A percentile compares a stretch with the other conserved stretches of the same genome.
These are phyloP conservation scores for Syncephalis fuscata DNA, from an alignment of 371 early-diverging fungal species.

Conservation along the genomic window DNA sequence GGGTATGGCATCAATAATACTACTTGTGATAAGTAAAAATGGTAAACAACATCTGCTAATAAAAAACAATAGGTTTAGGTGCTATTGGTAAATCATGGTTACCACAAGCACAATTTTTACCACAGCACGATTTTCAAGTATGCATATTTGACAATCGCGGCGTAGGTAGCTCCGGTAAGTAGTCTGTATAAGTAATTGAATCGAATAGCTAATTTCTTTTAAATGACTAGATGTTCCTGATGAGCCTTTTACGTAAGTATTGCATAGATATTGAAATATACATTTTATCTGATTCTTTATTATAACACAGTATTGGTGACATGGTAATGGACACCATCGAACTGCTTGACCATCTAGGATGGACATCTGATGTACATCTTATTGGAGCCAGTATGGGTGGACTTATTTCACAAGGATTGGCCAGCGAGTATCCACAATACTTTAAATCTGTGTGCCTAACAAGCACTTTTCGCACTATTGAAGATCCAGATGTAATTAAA, in stretches of 20 bases:
- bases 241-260: not conserved
- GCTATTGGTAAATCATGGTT: not conserved
- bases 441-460: not conserved
- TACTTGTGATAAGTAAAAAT: too few species aligned
- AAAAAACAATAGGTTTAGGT: too few species aligned
- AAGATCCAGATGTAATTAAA: too few species aligned
- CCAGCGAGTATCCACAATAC: not conserved
- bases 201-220: not conserved
- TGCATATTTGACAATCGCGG: slow-evolving; percentile 72
- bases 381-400: slow-evolving; percentile 69
- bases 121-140: slow-evolving; percentile 35
- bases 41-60: too few species aligned
- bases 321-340: slow-evolving; percentile 49
- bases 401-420: slow-evolving; percentile 42
- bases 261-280: slow-evolving; percentile 15
- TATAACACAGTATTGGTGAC: slow-evolving; percentile 25
- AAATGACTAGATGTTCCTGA: too few species aligned
- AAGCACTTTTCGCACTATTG: not conserved
- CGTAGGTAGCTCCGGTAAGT: slow-evolving; percentile 21
- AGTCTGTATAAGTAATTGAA: not conserved
- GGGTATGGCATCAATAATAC: not conserved
- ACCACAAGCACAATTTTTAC: slow-evolving; percentile 32
- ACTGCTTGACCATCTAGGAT: slow-evolving; percentile 40
- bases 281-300: not conserved
- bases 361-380: slow-evolving; percentile 38